Percentiles rank a stretch among this genome's conserved stretches.
Conservation (phyloP, 257 asterid species). For the Solanum chmielewskii region DNA sequence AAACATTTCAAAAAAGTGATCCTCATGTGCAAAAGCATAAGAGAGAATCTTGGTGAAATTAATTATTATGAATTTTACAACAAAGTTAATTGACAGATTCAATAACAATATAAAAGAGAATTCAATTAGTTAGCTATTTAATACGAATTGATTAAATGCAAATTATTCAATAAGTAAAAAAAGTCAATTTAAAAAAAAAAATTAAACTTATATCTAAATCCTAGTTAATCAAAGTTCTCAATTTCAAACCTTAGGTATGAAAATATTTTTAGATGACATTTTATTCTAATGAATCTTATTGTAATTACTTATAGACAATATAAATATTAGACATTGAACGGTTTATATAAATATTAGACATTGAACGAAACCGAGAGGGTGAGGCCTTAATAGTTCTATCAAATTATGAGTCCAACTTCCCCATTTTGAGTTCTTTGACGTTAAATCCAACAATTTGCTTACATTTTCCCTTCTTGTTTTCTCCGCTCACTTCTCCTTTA, state of each 20-base stretch:
- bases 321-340: fast-evolving
- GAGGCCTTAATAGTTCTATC: too few species aligned
- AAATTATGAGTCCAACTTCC: neutral
- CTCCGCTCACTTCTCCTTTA: conserved; percentile 27
- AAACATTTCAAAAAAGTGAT: neutral
- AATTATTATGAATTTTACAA: neutral
- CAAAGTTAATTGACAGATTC: neutral
- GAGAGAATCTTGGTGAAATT: neutral
- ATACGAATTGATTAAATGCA: neutral
- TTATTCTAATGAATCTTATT: neutral
- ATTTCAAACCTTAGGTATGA: neutral
- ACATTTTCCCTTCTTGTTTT: conserved; percentile 20
- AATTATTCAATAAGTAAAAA: neutral
- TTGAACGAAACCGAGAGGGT: fast-evolving
- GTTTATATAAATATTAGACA: too few species aligned
- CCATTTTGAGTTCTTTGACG: neutral
- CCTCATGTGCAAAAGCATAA: fast-evolving
- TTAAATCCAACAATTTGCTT: neutral
- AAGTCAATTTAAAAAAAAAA: too few species aligned
- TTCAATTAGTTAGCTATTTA: neutral
- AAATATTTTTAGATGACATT: neutral
- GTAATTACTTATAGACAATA: neutral
- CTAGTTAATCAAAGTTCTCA: neutral
- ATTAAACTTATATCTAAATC: fast-evolving
- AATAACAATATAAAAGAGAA: neutral